Base-by-base conservation (phyloP, 179 eudicot genomes). In the Drosera spatulata region DNA sequence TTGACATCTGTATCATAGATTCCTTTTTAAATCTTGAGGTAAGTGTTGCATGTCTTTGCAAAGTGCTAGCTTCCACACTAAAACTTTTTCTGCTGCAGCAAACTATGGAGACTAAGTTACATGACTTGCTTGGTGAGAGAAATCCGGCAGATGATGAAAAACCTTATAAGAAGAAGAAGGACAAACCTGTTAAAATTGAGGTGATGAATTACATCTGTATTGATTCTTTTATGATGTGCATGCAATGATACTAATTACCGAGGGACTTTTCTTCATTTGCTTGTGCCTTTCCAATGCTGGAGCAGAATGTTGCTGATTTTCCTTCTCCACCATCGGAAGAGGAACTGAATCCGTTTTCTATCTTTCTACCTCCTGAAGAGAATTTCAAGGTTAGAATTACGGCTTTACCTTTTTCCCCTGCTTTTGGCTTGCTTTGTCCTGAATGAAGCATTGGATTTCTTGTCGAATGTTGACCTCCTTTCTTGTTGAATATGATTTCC, bases 111-210 rank as follows among this genome's bases (percentile, higher is more conserved):
- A 54, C 71, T 60, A 84, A 83, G 64, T 72, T 91, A 60, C 64
- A 61, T 54, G 82, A 75, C 12, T 65, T 91, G 55, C 80, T 88
- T 68, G 96, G 96, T 66, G 91, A 82, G 71, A 88, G 85, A 71
- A 91, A 89, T 48, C 86, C 91, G 45, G 91, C 93, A 48, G 98
- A 91, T 76, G 73, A 86, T 82, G 98, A 91, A 73, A 88, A 85
- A 69, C 89, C 90, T 53, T 64, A 82, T 74, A 86, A 84, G 89
- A 89, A 91, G 77, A 45, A 45, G 48, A 49, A 49, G 11, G 52
- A 49, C 71, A 93, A 89, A 79, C 85, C 96, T 58, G 80, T 71
- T 10, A 93, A 86, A 81, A 79, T 73, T 63, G 93, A 91, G 93
- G 94, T 85, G 45, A 49, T 59, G 12, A 10, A 53, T 39, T 39